Evolutionary conservation across 495 filamentous ascomycete species (phyloP).

Genomic region (Gamarada debralockiae): DNA sequence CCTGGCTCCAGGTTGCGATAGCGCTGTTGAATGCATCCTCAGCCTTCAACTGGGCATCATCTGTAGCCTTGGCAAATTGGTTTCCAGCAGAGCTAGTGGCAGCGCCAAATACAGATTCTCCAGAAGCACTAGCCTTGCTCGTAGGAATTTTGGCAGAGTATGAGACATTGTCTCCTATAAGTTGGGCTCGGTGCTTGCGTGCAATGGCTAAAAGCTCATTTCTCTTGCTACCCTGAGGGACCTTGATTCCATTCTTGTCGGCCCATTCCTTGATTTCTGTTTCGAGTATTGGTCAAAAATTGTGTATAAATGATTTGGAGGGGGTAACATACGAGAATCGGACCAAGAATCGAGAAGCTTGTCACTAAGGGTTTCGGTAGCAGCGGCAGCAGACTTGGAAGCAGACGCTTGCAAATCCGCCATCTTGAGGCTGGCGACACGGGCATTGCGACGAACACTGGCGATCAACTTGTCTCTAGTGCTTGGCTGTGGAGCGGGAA

Average conservation of each 20-base stretch:
- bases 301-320: neutral
- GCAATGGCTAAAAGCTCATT: slow-evolving; percentile 91
- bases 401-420: slow-evolving; percentile 57
- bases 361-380: slow-evolving; percentile 70
- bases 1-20: slow-evolving; percentile 63
- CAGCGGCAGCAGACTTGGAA: slow-evolving; percentile 60
- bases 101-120: slow-evolving; percentile 66
- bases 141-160: slow-evolving; percentile 26
- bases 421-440: slow-evolving; percentile 64
- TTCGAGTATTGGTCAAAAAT: slow-evolving; percentile 21
- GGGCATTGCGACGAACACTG: slow-evolving; percentile 84
- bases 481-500: slow-evolving; percentile 81
- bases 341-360: slow-evolving; percentile 86
- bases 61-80: slow-evolving; percentile 70
- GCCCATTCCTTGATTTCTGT: slow-evolving; percentile 68
- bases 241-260: slow-evolving; percentile 70
- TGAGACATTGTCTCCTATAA: slow-evolving; percentile 62
- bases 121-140: slow-evolving; percentile 43
- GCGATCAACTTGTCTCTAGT: slow-evolving; percentile 87
- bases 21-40: slow-evolving; percentile 65
- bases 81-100: slow-evolving; percentile 81
- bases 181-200: slow-evolving; percentile 77
- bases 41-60: slow-evolving; percentile 58
- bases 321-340: slow-evolving; percentile 49
- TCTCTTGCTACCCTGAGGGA: slow-evolving; percentile 83